These are phyloP conservation scores for Mucor mucedo DNA, from an alignment of 371 early-diverging fungal species.

Conservation along the genomic window DNA sequence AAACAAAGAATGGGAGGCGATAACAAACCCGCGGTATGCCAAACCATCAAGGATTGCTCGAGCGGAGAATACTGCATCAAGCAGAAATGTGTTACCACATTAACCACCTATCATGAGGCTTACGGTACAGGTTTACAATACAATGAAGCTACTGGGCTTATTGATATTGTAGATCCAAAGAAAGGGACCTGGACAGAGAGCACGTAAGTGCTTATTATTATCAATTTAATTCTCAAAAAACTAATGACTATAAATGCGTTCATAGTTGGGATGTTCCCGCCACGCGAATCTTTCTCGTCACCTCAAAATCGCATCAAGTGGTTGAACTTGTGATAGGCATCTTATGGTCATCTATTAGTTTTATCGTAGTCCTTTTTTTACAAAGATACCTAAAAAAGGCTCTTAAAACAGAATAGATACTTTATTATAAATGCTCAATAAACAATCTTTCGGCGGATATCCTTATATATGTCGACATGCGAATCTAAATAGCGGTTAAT, in stretches of 20 bases:
- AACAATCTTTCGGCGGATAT: background rate
- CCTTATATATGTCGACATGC: background rate
- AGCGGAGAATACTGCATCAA: slow-evolving; percentile 57
- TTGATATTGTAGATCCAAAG: slow-evolving; percentile 63
- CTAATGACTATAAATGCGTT: background rate
- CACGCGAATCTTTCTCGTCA: slow-evolving; percentile 62
- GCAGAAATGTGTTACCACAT: slow-evolving; percentile 54
- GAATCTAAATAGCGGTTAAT: background rate
- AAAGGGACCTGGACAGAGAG: slow-evolving; percentile 76
- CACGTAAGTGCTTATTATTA: slow-evolving; percentile 54
- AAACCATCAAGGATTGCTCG: slow-evolving; percentile 43
- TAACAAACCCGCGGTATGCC: slow-evolving; percentile 21
- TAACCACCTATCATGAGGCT: slow-evolving; percentile 72
- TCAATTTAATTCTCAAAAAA: background rate
- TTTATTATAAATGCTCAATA: too few species aligned
- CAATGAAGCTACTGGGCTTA: slow-evolving; percentile 51
- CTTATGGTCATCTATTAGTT: slow-evolving; percentile 44
- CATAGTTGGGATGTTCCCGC: slow-evolving; percentile 59
- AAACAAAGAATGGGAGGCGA: slow-evolving; percentile 24
- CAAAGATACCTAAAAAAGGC: slow-evolving; percentile 48
- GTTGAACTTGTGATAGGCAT: slow-evolving; percentile 70
- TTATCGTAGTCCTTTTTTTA: slow-evolving; percentile 38
- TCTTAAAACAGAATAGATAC: slow-evolving; percentile 42
- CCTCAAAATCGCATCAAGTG: slow-evolving; percentile 59
- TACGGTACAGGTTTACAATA: slow-evolving; percentile 75